These are phyloP conservation scores for Batkoa obscura DNA, from an alignment of 371 early-diverging fungal genomes.

Conservation along the genomic window DNA sequence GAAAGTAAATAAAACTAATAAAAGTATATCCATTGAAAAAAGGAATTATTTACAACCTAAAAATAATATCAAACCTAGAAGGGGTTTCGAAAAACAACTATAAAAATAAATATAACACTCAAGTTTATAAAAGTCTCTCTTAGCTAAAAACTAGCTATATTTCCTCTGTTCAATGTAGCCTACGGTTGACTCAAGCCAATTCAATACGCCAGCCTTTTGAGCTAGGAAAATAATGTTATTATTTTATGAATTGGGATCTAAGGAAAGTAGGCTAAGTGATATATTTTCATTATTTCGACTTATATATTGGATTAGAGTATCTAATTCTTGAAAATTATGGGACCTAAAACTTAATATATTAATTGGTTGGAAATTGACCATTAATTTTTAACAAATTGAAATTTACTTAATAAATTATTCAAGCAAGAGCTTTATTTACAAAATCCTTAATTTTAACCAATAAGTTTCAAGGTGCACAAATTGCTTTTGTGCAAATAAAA, in stretches of 20 bases:
- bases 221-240: neutral
- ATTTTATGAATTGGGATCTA: neutral
- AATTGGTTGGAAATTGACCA: neutral
- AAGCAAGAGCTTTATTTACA: neutral
- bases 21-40: too few species aligned
- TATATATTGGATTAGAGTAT: neutral
- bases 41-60: too few species aligned
- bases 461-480: neutral
- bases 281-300: neutral
- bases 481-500: neutral
- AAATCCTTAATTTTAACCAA: neutral
- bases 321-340: neutral
- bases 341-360: neutral
- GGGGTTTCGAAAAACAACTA: too few species aligned
- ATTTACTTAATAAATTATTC: neutral
- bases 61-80: too few species aligned
- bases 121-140: too few species aligned
- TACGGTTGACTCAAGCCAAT: neutral
- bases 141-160: too few species aligned
- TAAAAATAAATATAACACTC: too few species aligned
- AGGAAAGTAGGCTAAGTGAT: neutral
- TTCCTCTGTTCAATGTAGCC: neutral
- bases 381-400: neutral
- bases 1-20: too few species aligned
- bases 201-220: neutral